Base-by-base conservation (phyloP, 1,284 basidiomycete genomes). In the Cryptococcus depauperatus region DNA sequence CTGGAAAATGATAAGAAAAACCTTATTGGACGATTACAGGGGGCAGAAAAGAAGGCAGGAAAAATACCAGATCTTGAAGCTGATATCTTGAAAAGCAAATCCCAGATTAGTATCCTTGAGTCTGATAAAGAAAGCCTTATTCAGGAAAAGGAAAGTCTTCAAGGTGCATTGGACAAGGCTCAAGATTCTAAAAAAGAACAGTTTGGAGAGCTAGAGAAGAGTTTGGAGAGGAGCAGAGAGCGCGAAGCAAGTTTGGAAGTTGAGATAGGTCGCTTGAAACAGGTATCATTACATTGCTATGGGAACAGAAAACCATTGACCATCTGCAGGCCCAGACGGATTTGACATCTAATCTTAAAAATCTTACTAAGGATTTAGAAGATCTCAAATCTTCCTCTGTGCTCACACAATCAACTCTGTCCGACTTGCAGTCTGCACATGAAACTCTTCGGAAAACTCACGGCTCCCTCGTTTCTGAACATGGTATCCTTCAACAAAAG, bases 191-290 rank as follows among this genome's bases (percentile, higher is more conserved):
- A 49, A 27, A 48, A 49, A 16, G 51, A 58, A 23, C 51, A 52
- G 41, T 46, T 64, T 5, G 54, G 49, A 14, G 59, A 64, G 38
- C 43, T 66, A 23, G 58, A 66, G 50, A 61, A 62, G 50, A 46
- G 46, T 6, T 35, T 71, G n/a, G 66, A 67, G 28, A 55, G 70
- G 26, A 55, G 57, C 7, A 54, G 66, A 29, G 63, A 63, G 29
- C 54, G 68, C 16, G 66, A 69, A 47, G 61, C 64, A 3, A 62
- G 56, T 0, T 47, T 72, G 22, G 71, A 72, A 46, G 55, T 56
- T 3, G 69, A 71, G 48, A 43, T 71, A 3, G 62, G 57, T 5
- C 47, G 62, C 25, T 53, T 72, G 46, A 59, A 67, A 41, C 58
- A 62, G 58, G 69, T 70, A 46, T 51, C 68, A 48, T 0, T 37